These are phyloP conservation scores for Thalassiosira exigua DNA, from an alignment of 352 stramenopile species.

Conservation along the genomic window DNA sequence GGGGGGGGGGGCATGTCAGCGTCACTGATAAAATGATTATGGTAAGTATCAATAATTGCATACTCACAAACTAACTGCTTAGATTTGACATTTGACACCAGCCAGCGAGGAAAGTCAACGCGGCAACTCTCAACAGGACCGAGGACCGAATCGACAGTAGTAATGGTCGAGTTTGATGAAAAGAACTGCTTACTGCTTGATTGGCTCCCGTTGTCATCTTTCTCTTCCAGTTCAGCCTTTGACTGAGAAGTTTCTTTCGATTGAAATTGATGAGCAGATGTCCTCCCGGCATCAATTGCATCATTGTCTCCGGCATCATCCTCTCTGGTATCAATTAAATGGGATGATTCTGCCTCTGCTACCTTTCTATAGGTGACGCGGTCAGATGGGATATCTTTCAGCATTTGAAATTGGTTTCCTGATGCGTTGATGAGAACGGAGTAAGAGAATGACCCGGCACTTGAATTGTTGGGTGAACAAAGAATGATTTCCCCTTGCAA, in stretches of 20 bases:
- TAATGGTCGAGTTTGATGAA: constrained; percentile 38
- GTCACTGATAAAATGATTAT: background rate
- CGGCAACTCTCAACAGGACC: constrained; percentile 2
- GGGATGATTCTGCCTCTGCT: background rate
- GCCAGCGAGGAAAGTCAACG: constrained; percentile 14
- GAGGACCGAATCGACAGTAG: constrained; percentile 16
- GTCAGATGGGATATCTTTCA: constrained; percentile 7
- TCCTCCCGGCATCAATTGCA: no score
- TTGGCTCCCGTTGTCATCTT: no score
- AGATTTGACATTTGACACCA: constrained; percentile 21
- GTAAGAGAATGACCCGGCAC: constrained; percentile 9
- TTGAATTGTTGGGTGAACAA: constrained; percentile 13
- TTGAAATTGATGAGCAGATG: no score
- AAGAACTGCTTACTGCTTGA: constrained; percentile 8
- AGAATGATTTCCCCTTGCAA: constrained; percentile 21
- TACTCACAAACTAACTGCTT: constrained; percentile 35
- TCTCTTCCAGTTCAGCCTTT: no score
- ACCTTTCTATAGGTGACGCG: constrained; percentile 20
- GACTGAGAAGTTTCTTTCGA: no score
- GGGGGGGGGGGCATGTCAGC: no score
- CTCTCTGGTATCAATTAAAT: background rate
- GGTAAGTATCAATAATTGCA: background rate
- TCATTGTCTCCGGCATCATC: constrained; percentile 16
- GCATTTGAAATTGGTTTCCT: constrained; percentile 21
- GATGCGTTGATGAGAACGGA: constrained; percentile 8